Percentiles rank a stretch among this genome's conserved stretches.
Evolutionary conservation across 495 filamentous ascomycete species (phyloP).

Genomic region (Usnea hakonensis): DNA sequence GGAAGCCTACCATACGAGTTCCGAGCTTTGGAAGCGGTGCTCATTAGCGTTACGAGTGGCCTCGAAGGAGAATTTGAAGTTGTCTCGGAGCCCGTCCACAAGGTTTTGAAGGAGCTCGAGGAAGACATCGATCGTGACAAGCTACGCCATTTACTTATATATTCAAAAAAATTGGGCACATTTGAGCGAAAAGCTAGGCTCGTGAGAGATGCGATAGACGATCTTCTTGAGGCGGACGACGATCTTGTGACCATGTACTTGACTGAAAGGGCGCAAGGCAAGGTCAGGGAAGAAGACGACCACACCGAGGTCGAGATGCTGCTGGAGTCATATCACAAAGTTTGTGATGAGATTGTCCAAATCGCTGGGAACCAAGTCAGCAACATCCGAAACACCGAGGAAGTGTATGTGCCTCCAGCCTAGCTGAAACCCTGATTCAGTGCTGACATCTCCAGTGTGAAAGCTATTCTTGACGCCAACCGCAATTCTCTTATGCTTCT

Average conservation of each 20-base stretch:
- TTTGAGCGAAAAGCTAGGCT: slow-evolving; percentile 96
- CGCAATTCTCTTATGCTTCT: slow-evolving; percentile 98
- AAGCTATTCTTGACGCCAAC: slow-evolving; percentile 93
- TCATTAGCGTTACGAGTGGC: slow-evolving; percentile 65
- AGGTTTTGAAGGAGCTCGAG: slow-evolving; percentile 80
- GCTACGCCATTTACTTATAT: slow-evolving; percentile 77
- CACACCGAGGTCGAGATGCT: slow-evolving; percentile 97
- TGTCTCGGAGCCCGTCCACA: slow-evolving; percentile 82
- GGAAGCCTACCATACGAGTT: slow-evolving; percentile 58
- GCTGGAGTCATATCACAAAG: slow-evolving; percentile 93
- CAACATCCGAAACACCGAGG: slow-evolving; percentile 96
- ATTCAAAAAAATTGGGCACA: slow-evolving; percentile 90
- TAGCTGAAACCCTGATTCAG: background rate
- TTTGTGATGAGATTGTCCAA: slow-evolving; percentile 96
- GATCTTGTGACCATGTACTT: slow-evolving; percentile 94
- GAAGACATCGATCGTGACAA: slow-evolving; percentile 97
- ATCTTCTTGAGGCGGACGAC: slow-evolving; percentile 95
- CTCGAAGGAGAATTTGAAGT: slow-evolving; percentile 90
- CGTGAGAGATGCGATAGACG: slow-evolving; percentile 90
- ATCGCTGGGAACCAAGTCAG: slow-evolving; percentile 85
- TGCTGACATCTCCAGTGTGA: slow-evolving; percentile 51
- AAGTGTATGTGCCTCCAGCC: slow-evolving; percentile 60
- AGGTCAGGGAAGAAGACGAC: slow-evolving; percentile 70
- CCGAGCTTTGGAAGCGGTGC: slow-evolving; percentile 48
- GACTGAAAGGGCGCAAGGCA: slow-evolving; percentile 71